Percentiles rank a stretch among this genome's conserved stretches.
phyloP scores from a whole-genome alignment of 805 yeast genomes.

The Phaffomyces thermotolerans region DNA sequence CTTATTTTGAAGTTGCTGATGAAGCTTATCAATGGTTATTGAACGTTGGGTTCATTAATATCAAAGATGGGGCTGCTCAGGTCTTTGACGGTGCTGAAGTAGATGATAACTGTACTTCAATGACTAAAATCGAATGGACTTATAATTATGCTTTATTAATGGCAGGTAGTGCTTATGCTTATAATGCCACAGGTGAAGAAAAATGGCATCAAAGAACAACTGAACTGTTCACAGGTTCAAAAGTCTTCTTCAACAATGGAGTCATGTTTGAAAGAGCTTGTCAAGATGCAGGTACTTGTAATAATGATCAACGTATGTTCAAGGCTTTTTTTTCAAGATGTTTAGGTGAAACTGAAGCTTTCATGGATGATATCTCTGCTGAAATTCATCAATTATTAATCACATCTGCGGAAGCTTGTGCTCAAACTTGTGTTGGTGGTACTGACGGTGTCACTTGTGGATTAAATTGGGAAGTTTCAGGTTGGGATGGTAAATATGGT shows the following conservation, averaged over 20 bases:
- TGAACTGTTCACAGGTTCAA: conserved; percentile 38
- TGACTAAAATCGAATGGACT: conserved; percentile 51
- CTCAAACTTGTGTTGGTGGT: conserved; percentile 68
- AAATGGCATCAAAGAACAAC: conserved; percentile 44
- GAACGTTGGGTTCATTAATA: conserved; percentile 38
- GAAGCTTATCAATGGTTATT: conserved; percentile 55
- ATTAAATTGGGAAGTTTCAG: conserved; percentile 47
- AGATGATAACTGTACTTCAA: conserved; percentile 39
- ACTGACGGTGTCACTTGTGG: conserved; percentile 74
- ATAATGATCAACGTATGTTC: conserved; percentile 72
- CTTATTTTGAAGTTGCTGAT: conserved; percentile 48
- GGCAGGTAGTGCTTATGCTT: conserved; percentile 65
- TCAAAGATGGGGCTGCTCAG: conserved; percentile 25
- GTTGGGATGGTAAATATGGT: conserved; percentile 63
- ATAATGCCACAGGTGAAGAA: conserved; percentile 47
- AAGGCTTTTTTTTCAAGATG: conserved; percentile 61
- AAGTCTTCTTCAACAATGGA: conserved; percentile 38
- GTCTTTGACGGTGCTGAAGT: conserved; percentile 57
- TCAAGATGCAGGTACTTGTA: conserved; percentile 43
- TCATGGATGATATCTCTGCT: conserved; percentile 41
- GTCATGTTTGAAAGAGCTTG: conserved; percentile 61
- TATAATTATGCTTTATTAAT: conserved; percentile 65
- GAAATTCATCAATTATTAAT: conserved; percentile 36
- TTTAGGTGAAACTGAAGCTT: conserved; percentile 48
- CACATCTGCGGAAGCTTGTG: conserved; percentile 59